These are phyloP conservation scores for Pseudohyphozyma bogoriensis DNA, from an alignment of 768 basidiomycete genomes.

Conservation along the genomic window DNA sequence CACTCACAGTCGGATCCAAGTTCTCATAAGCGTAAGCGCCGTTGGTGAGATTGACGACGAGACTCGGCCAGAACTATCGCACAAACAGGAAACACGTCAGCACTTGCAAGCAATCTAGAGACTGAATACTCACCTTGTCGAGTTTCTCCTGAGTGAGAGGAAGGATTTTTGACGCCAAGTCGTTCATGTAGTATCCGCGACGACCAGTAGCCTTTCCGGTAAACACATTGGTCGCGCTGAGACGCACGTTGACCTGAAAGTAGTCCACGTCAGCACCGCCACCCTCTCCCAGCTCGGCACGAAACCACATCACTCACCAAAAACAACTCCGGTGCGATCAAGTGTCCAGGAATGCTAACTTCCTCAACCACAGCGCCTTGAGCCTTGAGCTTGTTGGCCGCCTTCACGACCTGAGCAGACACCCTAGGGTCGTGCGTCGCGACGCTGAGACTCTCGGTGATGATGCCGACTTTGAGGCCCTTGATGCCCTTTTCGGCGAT, in stretches of 20 bases:
- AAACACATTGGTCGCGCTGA: slow-evolving; percentile 6
- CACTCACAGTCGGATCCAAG: not conserved
- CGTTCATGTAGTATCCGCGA: slow-evolving; percentile 39
- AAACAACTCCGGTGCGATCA: slow-evolving; percentile 10
- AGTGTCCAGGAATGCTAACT: slow-evolving; percentile 40
- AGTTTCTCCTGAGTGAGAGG: not conserved
- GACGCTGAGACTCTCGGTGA: slow-evolving; percentile 42
- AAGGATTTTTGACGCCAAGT: slow-evolving; percentile 34
- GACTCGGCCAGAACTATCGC: too few relatives aligned
- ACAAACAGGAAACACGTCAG: too few relatives aligned
- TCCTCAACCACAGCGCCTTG: slow-evolving; percentile 43
- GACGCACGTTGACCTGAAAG: slow-evolving; percentile 24
- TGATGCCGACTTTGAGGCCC: slow-evolving; percentile 42
- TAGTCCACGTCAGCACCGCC: not conserved
- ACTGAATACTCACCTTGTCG: too few relatives aligned
- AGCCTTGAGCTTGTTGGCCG: slow-evolving; percentile 38
- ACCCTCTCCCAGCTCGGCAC: slow-evolving; percentile 4
- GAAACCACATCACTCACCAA: not conserved
- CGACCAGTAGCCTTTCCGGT: slow-evolving; percentile 33
- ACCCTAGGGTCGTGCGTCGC: slow-evolving; percentile 40
- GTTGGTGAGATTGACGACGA: not conserved
- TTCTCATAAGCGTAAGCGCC: not conserved
- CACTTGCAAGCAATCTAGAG: too few relatives aligned
- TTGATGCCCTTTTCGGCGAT: slow-evolving; percentile 33
- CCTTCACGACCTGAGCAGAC: slow-evolving; percentile 36